Conservation (phyloP, 495 filamentous ascomycete species). For the Neurospora africana region DNA sequence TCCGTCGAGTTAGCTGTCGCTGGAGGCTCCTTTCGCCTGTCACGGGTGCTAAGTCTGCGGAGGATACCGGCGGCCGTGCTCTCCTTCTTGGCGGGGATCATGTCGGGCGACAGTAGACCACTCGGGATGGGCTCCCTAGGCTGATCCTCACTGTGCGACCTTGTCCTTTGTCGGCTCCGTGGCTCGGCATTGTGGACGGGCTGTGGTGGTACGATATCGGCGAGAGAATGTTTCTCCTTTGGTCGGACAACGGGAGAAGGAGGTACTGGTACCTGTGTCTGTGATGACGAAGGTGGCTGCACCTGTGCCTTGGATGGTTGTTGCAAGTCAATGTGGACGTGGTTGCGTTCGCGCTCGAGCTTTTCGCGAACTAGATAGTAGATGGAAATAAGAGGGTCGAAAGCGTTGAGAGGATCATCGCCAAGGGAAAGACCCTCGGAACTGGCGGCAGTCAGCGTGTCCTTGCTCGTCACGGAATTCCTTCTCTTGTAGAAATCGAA, state of each 20-base stretch:
- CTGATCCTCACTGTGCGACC: constrained; percentile 95
- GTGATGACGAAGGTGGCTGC: constrained; percentile 16
- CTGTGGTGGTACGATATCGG: constrained; percentile 68
- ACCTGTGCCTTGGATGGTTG: constrained; percentile 12
- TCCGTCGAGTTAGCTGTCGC: constrained; percentile 29
- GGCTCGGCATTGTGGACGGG: constrained; percentile 88
- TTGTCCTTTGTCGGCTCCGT: constrained; percentile 69
- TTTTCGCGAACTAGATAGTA: constrained; percentile 97
- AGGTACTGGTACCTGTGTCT: constrained; percentile 10
- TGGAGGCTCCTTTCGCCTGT: constrained; percentile 50
- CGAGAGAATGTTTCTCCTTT: constrained; percentile 32
- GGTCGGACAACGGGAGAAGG: constrained; percentile 36
- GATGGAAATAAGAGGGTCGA: constrained; percentile 81
- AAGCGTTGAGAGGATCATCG: constrained; percentile 86
- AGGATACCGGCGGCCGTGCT: constrained; percentile 79
- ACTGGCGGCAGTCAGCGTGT: constrained; percentile 80
- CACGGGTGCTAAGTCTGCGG: constrained; percentile 81
- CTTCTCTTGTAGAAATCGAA: constrained; percentile 97
- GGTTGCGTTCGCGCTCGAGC: constrained; percentile 60
- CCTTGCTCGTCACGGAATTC: constrained; percentile 75
- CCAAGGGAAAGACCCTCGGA: constrained; percentile 73
- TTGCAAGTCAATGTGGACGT: constrained; percentile 10
- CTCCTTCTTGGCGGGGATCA: constrained; percentile 62
- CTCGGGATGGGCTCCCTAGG: constrained; percentile 66
- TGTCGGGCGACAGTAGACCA: constrained; percentile 54